These are phyloP conservation scores for Akebia trifoliata DNA, from an alignment of 164 flowering plant species.

Conservation along the genomic window DNA sequence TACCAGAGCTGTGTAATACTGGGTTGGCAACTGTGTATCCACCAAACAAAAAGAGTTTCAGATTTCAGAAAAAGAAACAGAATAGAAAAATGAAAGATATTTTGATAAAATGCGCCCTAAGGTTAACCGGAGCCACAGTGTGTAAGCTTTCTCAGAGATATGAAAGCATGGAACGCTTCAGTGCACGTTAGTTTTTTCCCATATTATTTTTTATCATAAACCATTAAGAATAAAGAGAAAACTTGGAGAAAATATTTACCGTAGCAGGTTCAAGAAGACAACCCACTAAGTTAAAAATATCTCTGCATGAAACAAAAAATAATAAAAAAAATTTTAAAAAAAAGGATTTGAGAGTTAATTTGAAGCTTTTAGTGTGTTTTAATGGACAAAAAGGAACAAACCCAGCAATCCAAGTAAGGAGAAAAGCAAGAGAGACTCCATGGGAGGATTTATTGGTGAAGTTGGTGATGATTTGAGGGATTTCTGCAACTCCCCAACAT, in stretches of 20 bases:
- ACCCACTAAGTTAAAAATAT: slow-evolving; percentile 70
- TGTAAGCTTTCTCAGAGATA: too few relatives aligned
- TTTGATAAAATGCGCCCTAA: too few relatives aligned
- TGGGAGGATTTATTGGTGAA: slow-evolving; percentile 75
- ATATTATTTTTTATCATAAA: not conserved
- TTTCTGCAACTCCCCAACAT: slow-evolving; percentile 86
- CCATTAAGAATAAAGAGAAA: not conserved
- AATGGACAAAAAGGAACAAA: slow-evolving; percentile 13
- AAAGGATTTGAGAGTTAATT: not conserved
- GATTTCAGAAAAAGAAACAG: not conserved
- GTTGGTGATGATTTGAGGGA: slow-evolving; percentile 93
- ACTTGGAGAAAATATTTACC: slow-evolving; percentile 35
- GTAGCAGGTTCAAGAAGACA: slow-evolving; percentile 93
- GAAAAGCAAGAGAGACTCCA: slow-evolving; percentile 80
- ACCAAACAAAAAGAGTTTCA: slow-evolving; percentile 4
- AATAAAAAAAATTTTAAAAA: not conserved
- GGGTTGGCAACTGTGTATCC: slow-evolving; percentile 92
- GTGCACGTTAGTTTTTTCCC: not conserved
- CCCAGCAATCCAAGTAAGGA: slow-evolving; percentile 89
- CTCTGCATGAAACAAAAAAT: slow-evolving; percentile 43
- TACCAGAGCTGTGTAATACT: slow-evolving; percentile 92
- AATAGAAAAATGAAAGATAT: too few relatives aligned
- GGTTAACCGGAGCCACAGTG: too few relatives aligned
- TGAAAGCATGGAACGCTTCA: not conserved
- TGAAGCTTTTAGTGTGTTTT: not conserved